Evolutionary conservation across 768 basidiomycete species (phyloP).

Genomic region (Amanita thiersii): DNA sequence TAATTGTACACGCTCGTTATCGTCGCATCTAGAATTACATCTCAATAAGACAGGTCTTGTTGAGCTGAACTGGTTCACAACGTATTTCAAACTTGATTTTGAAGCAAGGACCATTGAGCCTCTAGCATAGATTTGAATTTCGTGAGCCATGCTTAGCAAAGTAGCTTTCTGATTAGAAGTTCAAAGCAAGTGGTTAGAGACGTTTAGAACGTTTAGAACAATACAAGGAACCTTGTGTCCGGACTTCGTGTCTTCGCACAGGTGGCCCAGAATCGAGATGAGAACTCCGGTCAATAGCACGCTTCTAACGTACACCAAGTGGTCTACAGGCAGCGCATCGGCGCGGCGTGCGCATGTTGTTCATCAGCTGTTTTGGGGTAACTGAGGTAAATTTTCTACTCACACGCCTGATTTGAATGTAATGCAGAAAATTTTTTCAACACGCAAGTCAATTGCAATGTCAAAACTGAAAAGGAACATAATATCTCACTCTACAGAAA

Average conservation of each 20-base stretch:
- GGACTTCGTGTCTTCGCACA: no score
- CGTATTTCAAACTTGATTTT: background rate
- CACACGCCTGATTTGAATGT: background rate
- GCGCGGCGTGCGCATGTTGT: background rate
- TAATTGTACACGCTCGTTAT: conserved; percentile 1
- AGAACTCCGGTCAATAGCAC: conserved; percentile 3
- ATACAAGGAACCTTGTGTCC: no score
- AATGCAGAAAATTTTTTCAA: conserved; percentile 1
- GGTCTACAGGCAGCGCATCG: background rate
- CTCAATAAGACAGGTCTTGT: conserved; percentile 3
- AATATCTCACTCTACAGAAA: no score
- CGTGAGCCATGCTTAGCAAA: no score
- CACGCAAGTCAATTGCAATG: background rate
- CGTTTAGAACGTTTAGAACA: no score
- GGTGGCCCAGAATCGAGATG: no score
- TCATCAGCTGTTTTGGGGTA: background rate
- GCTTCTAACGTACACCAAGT: conserved; percentile 2
- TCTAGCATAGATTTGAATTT: no score
- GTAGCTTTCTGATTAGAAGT: no score
- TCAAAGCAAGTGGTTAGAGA: no score
- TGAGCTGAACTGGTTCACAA: conserved; percentile 3
- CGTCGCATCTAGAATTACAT: background rate
- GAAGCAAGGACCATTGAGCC: background rate
- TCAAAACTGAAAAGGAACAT: background rate
- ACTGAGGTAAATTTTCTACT: conserved; percentile 3